phyloP scores from a whole-genome alignment of 208 protist genomes.

The Trypanosoma lewisi region DNA sequence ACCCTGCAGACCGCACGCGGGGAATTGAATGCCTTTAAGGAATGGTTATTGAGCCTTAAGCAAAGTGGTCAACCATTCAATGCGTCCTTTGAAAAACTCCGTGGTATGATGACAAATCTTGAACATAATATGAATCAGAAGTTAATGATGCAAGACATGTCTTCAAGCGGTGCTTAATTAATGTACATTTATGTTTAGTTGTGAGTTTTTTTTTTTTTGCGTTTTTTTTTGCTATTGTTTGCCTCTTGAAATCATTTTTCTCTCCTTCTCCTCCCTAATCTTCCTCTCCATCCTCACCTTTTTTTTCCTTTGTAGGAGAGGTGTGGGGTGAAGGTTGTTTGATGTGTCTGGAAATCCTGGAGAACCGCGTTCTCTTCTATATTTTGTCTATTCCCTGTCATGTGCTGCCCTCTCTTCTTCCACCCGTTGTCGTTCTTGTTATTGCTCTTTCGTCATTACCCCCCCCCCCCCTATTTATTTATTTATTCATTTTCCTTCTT shows the following conservation, averaged over 20 bases:
- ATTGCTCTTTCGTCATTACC: not conserved
- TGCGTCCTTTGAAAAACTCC: slow-evolving; percentile 30
- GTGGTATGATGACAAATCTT: not conserved
- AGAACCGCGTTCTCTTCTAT: too few species aligned
- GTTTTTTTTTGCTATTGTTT: slow-evolving; percentile 4
- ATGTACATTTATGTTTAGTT: slow-evolving; percentile 9
- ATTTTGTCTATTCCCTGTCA: too few species aligned
- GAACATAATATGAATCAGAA: not conserved
- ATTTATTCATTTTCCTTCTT: not conserved
- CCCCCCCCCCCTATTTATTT: too few species aligned
- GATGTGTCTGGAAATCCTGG: too few species aligned
- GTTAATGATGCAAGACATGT: not conserved
- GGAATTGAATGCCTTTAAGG: slow-evolving; percentile 36
- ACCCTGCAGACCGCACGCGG: slow-evolving; percentile 29
- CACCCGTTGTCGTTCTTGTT: not conserved
- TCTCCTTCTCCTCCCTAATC: slow-evolving; percentile 7
- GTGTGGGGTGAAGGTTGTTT: too few species aligned
- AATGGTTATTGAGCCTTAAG: slow-evolving; percentile 33
- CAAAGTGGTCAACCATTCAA: slow-evolving; percentile 42
- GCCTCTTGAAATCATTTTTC: not conserved
- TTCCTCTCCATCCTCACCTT: too few species aligned
- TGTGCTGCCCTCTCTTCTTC: slow-evolving; percentile 13
- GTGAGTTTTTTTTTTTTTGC: slow-evolving; percentile 12
- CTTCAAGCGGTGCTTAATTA: not conserved
- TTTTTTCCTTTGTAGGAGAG: too few species aligned